These are phyloP conservation scores for Erythrobasidium hasegawianum DNA, from an alignment of 1,284 basidiomycete species.

Conservation along the genomic window DNA sequence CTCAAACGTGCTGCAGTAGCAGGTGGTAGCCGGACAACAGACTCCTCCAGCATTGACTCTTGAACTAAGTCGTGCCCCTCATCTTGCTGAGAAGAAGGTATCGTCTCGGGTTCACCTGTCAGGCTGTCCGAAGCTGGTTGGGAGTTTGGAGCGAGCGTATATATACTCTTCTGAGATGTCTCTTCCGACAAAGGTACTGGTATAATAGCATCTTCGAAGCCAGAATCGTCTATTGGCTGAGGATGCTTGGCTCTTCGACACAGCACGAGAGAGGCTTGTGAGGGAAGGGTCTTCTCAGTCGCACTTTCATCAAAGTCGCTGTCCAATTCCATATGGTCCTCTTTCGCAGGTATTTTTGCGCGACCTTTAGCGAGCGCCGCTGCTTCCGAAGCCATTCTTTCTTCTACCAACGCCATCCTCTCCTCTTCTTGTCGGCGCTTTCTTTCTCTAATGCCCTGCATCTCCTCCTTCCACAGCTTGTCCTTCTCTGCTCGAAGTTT, in stretches of 20 bases:
- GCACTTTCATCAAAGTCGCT: slow-evolving; percentile 18
- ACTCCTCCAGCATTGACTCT: background rate
- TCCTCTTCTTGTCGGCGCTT: background rate
- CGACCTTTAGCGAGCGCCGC: background rate
- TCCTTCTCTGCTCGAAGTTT: background rate
- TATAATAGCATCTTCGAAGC: slow-evolving; percentile 1
- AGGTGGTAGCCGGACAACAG: background rate
- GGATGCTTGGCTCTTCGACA: background rate
- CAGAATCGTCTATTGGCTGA: slow-evolving; percentile 21
- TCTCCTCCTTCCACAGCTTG: background rate
- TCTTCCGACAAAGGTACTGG: background rate
- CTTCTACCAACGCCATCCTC: background rate
- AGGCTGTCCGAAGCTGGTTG: background rate
- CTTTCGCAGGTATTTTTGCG: background rate
- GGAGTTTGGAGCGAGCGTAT: background rate
- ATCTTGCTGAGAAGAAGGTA: background rate
- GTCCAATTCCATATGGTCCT: slow-evolving; percentile 7
- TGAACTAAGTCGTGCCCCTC: background rate
- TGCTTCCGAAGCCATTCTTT: background rate
- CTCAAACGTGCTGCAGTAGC: too few species aligned
- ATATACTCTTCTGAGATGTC: background rate
- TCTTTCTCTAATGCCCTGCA: background rate
- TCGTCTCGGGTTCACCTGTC: background rate
- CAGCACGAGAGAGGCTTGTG: background rate
- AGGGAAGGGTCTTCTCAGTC: slow-evolving; percentile 13